These are phyloP conservation scores for Isabelozyma gotoi DNA, from an alignment of 805 yeast genomes.

Conservation along the genomic window DNA sequence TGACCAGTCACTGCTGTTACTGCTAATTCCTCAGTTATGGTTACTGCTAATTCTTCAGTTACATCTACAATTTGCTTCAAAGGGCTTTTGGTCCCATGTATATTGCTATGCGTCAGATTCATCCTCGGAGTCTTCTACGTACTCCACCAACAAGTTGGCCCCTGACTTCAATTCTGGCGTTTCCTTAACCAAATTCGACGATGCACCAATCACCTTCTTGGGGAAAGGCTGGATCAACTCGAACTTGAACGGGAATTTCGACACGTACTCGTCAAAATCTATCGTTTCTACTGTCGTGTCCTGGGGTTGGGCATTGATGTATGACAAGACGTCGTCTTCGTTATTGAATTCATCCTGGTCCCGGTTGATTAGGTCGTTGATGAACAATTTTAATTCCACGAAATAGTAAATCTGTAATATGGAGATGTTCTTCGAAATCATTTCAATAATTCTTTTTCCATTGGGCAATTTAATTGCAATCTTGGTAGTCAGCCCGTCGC, in stretches of 20 bases:
- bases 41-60: too few relatives aligned
- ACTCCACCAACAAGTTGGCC: constrained; percentile 39
- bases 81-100: too few relatives aligned
- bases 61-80: too few relatives aligned
- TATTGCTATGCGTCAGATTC: neutral
- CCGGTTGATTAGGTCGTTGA: constrained; percentile 3
- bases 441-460: constrained; percentile 50
- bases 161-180: constrained; percentile 31
- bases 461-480: constrained; percentile 57
- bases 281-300: constrained; percentile 7
- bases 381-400: constrained; percentile 42
- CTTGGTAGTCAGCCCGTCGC: constrained; percentile 21
- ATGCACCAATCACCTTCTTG: constrained; percentile 23
- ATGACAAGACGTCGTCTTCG: constrained; percentile 12
- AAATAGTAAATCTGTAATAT: constrained; percentile 50
- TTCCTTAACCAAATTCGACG: constrained; percentile 10
- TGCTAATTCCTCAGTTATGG: too few relatives aligned
- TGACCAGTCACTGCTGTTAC: too few relatives aligned
- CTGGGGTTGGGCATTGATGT: constrained; percentile 5
- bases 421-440: constrained; percentile 38
- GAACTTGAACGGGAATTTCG: constrained; percentile 28
- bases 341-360: constrained; percentile 8
- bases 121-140: constrained; percentile 15
- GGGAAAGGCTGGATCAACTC: constrained; percentile 45
- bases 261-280: constrained; percentile 19